Evolutionary conservation across 169 alveolate genomes (phyloP).

Genomic region (Amoebophrya sp.): DNA sequence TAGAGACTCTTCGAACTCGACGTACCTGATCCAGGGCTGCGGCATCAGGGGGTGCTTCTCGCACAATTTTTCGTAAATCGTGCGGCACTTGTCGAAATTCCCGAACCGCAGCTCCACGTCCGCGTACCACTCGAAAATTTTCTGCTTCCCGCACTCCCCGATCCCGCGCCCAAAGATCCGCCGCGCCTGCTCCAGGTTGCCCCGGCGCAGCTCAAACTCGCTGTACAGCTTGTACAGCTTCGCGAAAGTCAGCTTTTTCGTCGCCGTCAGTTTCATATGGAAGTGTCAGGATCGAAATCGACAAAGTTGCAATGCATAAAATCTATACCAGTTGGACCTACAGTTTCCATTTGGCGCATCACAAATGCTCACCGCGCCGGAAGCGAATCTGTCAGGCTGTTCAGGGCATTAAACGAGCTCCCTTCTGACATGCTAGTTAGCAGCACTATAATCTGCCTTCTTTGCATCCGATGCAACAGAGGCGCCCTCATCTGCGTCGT

Average conservation of each 20-base stretch:
- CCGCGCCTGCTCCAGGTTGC: conserved; percentile 73
- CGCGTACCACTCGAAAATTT: conserved; percentile 82
- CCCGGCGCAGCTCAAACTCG: conserved; percentile 67
- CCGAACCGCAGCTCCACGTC: conserved; percentile 88
- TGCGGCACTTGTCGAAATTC: conserved; percentile 85
- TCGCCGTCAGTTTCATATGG: conserved; percentile 79
- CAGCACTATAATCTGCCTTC: no score
- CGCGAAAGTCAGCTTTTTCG: conserved; percentile 76
- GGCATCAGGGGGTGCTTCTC: conserved; percentile 80
- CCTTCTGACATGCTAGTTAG: no score
- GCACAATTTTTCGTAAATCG: conserved; percentile 80
- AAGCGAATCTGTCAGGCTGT: no score
- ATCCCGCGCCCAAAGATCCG: conserved; percentile 85
- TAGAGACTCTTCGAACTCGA: conserved; percentile 25
- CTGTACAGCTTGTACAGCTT: conserved; percentile 85
- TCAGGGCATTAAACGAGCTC: no score
- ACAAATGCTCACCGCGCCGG: no score
- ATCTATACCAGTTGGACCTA: no score
- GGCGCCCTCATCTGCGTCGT: no score
- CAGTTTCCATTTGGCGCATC: no score
- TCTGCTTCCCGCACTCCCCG: conserved; percentile 82
- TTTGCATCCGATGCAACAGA: no score
- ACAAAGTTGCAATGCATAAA: no score
- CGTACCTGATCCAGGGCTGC: conserved; percentile 41
- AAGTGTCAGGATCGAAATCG: no score